Conservation (phyloP, 208 protist species). For the Eutreptiella sp. region DNA sequence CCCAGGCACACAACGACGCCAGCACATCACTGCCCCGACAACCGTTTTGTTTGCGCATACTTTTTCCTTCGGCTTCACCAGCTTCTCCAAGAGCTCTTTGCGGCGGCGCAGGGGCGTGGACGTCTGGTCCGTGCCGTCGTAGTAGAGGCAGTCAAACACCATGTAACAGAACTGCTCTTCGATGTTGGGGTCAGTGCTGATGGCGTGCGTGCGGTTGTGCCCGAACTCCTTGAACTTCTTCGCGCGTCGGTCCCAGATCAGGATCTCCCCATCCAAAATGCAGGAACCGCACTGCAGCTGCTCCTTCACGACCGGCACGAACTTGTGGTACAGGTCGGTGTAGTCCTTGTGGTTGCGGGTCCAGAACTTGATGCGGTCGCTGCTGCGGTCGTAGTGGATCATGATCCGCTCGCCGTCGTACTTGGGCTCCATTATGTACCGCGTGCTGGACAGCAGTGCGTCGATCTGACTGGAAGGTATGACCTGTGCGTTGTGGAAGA, state of each 20-base stretch:
- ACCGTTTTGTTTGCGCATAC: no score
- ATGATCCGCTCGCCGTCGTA: constrained; percentile 62
- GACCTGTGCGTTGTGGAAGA: no score
- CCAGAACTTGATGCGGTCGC: constrained; percentile 40
- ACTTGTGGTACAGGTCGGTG: constrained; percentile 54
- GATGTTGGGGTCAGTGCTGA: not conserved
- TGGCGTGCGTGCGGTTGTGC: constrained; percentile 42
- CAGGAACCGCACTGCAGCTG: constrained; percentile 32
- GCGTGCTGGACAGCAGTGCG: constrained; percentile 31
- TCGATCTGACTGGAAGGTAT: constrained; percentile 40
- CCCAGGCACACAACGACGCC: no score
- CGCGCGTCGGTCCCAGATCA: constrained; percentile 41
- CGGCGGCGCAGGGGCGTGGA: constrained; percentile 30
- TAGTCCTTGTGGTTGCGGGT: constrained; percentile 57
- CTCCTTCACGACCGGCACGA: constrained; percentile 31
- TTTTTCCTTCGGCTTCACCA: constrained; percentile 25
- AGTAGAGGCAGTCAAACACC: constrained; percentile 48
- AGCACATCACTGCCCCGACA: no score
- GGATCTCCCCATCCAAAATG: constrained; percentile 64
- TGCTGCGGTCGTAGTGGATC: constrained; percentile 37
- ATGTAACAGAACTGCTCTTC: constrained; percentile 49
- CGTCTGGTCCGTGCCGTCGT: constrained; percentile 41
- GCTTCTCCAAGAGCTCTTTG: constrained; percentile 18
- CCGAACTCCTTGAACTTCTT: constrained; percentile 49
- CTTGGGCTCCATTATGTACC: constrained; percentile 50